These are phyloP conservation scores for Termitomyces sp. DNA, from an alignment of 768 basidiomycete species.

Conservation along the genomic window DNA sequence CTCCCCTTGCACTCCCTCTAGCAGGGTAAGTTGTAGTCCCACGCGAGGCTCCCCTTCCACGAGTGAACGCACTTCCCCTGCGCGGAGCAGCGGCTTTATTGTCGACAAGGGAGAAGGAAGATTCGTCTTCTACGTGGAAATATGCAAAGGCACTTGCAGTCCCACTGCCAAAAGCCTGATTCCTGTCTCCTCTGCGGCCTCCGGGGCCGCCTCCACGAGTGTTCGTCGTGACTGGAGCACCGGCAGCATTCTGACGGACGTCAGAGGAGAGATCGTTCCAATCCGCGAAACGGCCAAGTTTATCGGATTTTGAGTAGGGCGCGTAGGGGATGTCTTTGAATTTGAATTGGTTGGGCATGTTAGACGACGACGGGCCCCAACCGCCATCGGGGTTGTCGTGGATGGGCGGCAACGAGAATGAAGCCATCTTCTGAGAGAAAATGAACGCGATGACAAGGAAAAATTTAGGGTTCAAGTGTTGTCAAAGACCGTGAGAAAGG, in stretches of 20 bases:
- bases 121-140: conserved; percentile 98
- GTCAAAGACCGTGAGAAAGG: conserved; percentile 32
- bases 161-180: conserved; percentile 85
- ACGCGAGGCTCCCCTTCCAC: conserved; percentile 52
- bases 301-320: conserved; percentile 98
- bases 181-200: conserved; percentile 67
- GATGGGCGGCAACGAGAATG: conserved; percentile 83
- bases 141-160: conserved; percentile 91
- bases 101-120: conserved; percentile 94
- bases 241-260: conserved; percentile 49
- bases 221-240: conserved; percentile 39
- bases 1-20: conserved; percentile 44
- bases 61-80: conserved; percentile 59
- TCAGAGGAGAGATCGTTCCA: conserved; percentile 84
- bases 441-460: conserved; percentile 2
- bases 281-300: conserved; percentile 95
- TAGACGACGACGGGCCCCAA: conserved; percentile 82
- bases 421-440: conserved; percentile 64
- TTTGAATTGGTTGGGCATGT: conserved; percentile 88
- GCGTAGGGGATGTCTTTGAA: conserved; percentile 99
- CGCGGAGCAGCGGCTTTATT: conserved; percentile 71
- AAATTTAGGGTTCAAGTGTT: conserved; percentile 19
- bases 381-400: conserved; percentile 91
- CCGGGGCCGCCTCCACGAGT: conserved; percentile 45
- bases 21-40: conserved; percentile 35